phyloP scores from a whole-genome alignment of 495 filamentous ascomycete species.

The Xylaria sp. region DNA sequence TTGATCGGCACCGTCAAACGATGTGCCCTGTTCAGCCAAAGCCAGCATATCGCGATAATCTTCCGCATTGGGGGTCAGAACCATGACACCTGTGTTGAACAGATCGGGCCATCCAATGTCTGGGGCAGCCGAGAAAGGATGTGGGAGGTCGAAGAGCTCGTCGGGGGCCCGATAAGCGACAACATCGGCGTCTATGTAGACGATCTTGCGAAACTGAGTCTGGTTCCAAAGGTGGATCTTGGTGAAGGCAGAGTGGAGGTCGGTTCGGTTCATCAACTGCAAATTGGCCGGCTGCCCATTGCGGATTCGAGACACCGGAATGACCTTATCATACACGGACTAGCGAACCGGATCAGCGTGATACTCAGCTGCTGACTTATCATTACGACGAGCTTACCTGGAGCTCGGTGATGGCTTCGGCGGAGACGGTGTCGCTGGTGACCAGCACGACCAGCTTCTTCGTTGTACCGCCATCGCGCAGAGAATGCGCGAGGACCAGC shows the following conservation, averaged over 20 bases:
- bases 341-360: constrained; percentile 42
- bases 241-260: constrained; percentile 90
- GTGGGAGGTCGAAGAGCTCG: constrained; percentile 82
- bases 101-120: constrained; percentile 98
- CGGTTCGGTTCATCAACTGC: constrained; percentile 87
- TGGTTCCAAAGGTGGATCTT: constrained; percentile 96
- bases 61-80: constrained; percentile 81
- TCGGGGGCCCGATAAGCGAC: constrained; percentile 87
- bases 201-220: constrained; percentile 85
- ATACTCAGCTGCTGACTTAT: background rate
- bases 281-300: constrained; percentile 83
- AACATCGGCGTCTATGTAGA: constrained; percentile 92
- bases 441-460: constrained; percentile 87
- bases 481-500: constrained; percentile 90
- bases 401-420: constrained; percentile 77
- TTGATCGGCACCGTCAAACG: constrained; percentile 98
- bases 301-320: constrained; percentile 78
- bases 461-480: constrained; percentile 87
- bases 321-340: constrained; percentile 87
- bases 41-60: constrained; percentile 86
- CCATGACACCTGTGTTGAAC: constrained; percentile 98
- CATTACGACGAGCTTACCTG: constrained; percentile 52
- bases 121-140: constrained; percentile 86
- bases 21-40: constrained; percentile 83
- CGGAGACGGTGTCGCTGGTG: constrained; percentile 75